phyloP scores from a whole-genome alignment of 2,329 filamentous ascomycete species.

The Aspergillus arachidicola region DNA sequence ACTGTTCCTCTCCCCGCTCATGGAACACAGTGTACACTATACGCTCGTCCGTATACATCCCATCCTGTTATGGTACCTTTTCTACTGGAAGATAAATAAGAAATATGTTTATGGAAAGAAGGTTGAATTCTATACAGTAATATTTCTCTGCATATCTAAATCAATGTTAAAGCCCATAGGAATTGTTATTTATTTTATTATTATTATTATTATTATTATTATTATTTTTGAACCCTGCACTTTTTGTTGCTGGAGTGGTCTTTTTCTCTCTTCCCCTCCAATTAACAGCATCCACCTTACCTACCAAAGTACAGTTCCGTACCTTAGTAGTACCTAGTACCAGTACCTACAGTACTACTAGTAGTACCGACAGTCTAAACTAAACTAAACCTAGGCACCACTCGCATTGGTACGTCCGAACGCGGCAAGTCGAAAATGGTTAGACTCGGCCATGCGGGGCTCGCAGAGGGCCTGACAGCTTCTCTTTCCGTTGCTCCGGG shows the following conservation, averaged over 20 bases:
- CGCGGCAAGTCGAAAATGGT: constrained; percentile 15
- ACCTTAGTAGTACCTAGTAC: too few relatives aligned
- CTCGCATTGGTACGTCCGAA: constrained; percentile 14
- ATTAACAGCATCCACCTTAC: background rate
- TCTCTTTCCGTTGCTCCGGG: constrained; percentile 40
- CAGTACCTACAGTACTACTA: too few relatives aligned
- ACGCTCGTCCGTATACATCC: background rate
- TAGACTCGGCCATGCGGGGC: constrained; percentile 39
- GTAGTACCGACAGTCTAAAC: background rate
- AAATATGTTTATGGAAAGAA: too few relatives aligned
- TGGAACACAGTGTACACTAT: background rate
- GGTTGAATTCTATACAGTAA: background rate
- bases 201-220: background rate
- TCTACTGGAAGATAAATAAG: too few relatives aligned
- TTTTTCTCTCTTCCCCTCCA: background rate
- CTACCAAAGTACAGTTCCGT: background rate
- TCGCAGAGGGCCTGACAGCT: constrained; percentile 13
- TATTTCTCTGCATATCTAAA: background rate
- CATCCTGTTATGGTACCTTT: background rate
- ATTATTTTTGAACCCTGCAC: background rate
- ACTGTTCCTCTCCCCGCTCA: background rate
- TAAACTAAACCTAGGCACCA: too few relatives aligned
- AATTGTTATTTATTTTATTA: background rate
- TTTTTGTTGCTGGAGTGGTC: background rate
- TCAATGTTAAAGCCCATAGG: background rate